Evolutionary conservation across 805 yeast species (phyloP), one percentile per base, ranked within the genome.

Genomic region (Yarrowia porcina): DNA sequence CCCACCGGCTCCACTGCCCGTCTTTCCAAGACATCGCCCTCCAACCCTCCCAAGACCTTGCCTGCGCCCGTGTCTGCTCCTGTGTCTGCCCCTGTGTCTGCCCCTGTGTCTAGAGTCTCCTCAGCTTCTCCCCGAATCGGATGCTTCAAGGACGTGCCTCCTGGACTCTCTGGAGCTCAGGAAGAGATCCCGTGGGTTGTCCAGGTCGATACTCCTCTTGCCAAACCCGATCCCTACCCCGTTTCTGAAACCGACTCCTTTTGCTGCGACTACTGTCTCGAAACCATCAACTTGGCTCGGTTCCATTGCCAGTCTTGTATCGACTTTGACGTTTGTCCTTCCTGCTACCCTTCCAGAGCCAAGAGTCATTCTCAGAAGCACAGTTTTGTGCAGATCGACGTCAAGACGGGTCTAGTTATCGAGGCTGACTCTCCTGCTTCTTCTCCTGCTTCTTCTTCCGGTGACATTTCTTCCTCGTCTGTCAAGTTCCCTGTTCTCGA

Each of bases 261-360:
- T 20, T 38, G 11, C 1, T 56, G 61, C 17, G 61, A 56, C 39
- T 56, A 56, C 39, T 56, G 61, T 20, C 28, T 56, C 3, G 38
- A 61, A 4, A 23, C 57, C 36, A 73, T 76, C 54, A 64, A 41
- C 25, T 85, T 85, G 1, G 69, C 70, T 4, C 76, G 86, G 45
- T 83, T 74, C 71, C 76, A 74, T 63, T 83, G 87, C 67, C 69
- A 78, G 56, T 72, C 73, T 12, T 83, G 87, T 68, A 67, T 69
- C 9, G 79, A 83, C 66, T 79, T 73, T 69, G 86, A 83, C 69
- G 71, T 82, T 57, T 83, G 87, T 69, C 74, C 73, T 7, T 20
- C 38, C 13, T 56, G 61, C 23, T 56, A 30, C 38, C 28, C 49
- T n/a, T 39, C 61, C 10, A 20, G 61, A 39, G 61, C 49, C 49